phyloP scores from a whole-genome alignment of 306 rosid genomes.

The Betula pendula region DNA sequence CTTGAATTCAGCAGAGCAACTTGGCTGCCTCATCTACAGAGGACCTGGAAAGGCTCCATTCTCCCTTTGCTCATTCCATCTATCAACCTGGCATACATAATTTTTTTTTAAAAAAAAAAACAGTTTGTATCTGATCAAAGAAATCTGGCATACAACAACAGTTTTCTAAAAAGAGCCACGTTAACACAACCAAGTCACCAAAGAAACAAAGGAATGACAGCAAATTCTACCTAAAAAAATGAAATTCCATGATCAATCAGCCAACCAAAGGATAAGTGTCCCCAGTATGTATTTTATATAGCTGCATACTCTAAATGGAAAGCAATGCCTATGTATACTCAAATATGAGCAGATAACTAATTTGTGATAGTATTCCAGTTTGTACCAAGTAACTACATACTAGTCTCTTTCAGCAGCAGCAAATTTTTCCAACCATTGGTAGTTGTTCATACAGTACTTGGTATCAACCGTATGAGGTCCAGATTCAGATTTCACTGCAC shows the following conservation, averaged over 20 bases:
- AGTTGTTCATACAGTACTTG: not conserved
- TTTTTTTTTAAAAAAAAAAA: too few species aligned
- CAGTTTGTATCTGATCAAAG: too few species aligned
- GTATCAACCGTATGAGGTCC: not conserved
- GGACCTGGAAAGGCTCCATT: slow-evolving; percentile 97
- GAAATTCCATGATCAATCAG: not conserved
- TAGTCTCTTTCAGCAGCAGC: not conserved
- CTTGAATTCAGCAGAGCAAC: slow-evolving; percentile 20
- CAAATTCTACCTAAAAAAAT: not conserved
- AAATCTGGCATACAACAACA: not conserved
- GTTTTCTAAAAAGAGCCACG: slow-evolving; percentile 14
- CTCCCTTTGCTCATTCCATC: slow-evolving; percentile 98
- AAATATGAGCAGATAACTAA: too few species aligned
- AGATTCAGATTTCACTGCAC: not conserved
- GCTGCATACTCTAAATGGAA: not conserved
- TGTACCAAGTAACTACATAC: not conserved
- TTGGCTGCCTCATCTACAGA: slow-evolving; percentile 51
- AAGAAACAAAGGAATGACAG: not conserved
- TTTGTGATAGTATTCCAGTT: not conserved
- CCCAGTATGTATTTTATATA: not conserved
- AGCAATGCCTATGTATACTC: not conserved
- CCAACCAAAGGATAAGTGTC: not conserved
- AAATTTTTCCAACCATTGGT: not conserved
- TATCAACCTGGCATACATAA: slow-evolving; percentile 62
- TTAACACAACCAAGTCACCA: not conserved